Conservation (phyloP, 495 filamentous ascomycete genomes). For the Penicillium atrosanguineum region DNA sequence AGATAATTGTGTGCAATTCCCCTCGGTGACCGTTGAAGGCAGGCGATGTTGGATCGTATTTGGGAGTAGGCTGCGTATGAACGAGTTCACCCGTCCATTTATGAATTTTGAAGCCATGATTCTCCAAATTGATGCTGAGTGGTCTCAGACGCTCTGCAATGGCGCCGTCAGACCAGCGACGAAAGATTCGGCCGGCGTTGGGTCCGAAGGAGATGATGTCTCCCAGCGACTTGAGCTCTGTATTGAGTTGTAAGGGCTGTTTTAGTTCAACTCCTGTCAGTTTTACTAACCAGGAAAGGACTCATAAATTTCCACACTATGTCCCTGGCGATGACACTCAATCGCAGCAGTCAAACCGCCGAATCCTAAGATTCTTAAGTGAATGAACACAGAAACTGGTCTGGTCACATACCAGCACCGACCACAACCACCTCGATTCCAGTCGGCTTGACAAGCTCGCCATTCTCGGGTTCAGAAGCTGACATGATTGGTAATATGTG, state of each 20-base stretch:
- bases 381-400: not conserved
- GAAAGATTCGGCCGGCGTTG: constrained; percentile 57
- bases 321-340: constrained; percentile 63
- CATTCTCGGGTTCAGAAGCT: not conserved
- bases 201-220: constrained; percentile 65
- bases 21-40: constrained; percentile 61
- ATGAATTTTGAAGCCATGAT: constrained; percentile 51
- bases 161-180: constrained; percentile 45
- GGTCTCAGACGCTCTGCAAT: constrained; percentile 47
- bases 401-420: constrained; percentile 35
- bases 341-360: constrained; percentile 63
- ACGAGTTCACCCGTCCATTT: constrained; percentile 62
- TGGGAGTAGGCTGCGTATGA: constrained; percentile 49
- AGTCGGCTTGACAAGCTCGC: constrained; percentile 15
- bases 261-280: not conserved
- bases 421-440: constrained; percentile 62
- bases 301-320: constrained; percentile 59
- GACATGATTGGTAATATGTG: constrained; percentile 1
- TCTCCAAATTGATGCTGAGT: constrained; percentile 49
- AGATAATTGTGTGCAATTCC: constrained; percentile 57
- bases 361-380: constrained; percentile 38
- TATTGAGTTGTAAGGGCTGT: not conserved
- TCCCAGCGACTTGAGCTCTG: constrained; percentile 54
- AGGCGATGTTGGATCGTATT: constrained; percentile 47
- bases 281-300: constrained; percentile 40